Percentiles rank a stretch among this genome's conserved stretches.
These are phyloP conservation scores for Kodamaea sp. DNA, from an alignment of 1,139 yeast species.

Conservation along the genomic window DNA sequence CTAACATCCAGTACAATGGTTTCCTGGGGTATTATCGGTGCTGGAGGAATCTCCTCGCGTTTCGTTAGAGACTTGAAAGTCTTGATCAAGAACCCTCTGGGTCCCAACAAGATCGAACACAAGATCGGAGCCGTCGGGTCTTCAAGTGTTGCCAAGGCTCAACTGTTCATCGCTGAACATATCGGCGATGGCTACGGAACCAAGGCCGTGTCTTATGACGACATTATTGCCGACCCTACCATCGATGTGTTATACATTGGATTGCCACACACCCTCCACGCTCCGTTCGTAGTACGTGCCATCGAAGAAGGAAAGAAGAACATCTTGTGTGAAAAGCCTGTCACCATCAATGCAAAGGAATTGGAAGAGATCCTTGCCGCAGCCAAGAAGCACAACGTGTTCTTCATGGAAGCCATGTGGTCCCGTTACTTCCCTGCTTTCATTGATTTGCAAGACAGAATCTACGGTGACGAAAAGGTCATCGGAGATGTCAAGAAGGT, in stretches of 20 bases:
- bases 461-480: constrained; percentile 42
- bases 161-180: constrained; percentile 22
- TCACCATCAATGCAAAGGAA: constrained; percentile 53
- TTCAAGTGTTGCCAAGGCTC: constrained; percentile 29
- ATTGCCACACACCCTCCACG: constrained; percentile 59
- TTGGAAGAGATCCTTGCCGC: constrained; percentile 43
- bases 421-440: constrained; percentile 61
- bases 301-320: constrained; percentile 52
- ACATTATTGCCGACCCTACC: constrained; percentile 42
- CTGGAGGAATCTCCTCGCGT: constrained; percentile 45
- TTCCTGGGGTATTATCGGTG: constrained; percentile 48
- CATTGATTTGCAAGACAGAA: constrained; percentile 33
- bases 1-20: constrained; percentile 7
- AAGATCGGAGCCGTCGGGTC: constrained; percentile 35
- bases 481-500: constrained; percentile 51
- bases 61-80: constrained; percentile 39
- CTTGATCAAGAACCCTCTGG: constrained; percentile 15
- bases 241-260: constrained; percentile 60
- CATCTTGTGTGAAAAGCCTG: constrained; percentile 64
- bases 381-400: constrained; percentile 48
- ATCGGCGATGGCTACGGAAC: constrained; percentile 18
- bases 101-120: constrained; percentile 29
- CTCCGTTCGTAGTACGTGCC: constrained; percentile 50
- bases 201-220: constrained; percentile 24
- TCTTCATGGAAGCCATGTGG: constrained; percentile 69